Percentiles rank a stretch among this genome's conserved stretches.
phyloP scores from a whole-genome alignment of 2,329 filamentous ascomycete genomes.

The Sclerotinia subarctica region DNA sequence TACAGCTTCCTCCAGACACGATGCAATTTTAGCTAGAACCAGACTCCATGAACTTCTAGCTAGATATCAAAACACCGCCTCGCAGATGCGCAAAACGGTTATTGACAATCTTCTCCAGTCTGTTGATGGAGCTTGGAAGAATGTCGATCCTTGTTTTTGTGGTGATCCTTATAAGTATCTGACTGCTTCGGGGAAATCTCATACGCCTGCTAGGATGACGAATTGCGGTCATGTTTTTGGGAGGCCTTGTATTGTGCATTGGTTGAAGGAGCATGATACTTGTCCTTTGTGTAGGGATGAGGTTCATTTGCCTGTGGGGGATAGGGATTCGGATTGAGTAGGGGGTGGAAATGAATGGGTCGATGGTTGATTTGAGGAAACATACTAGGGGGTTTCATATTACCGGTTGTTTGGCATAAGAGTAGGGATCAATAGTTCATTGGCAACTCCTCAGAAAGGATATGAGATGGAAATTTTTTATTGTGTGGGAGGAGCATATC shows the following conservation, averaged over 20 bases:
- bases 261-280: neutral
- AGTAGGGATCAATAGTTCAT: no score
- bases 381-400: no score
- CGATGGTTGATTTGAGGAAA: no score
- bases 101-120: neutral
- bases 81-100: neutral
- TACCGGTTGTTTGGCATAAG: no score
- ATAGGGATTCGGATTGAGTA: neutral
- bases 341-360: neutral
- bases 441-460: no score
- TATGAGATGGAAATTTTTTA: no score
- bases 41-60: no score
- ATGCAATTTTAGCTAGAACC: no score
- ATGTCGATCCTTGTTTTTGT: neutral
- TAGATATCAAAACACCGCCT: neutral
- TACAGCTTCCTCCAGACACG: no score
- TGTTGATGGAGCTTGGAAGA: neutral
- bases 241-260: neutral
- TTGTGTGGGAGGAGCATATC: no score
- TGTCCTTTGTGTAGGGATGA: constrained; percentile 3
- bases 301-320: neutral
- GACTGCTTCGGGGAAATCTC: neutral
- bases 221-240: neutral
- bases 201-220: neutral
- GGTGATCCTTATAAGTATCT: neutral